Evolutionary conservation across 495 filamentous ascomycete species (phyloP), one percentile per base, ranked within the genome.

Genomic region (Penicillium silybi): DNA sequence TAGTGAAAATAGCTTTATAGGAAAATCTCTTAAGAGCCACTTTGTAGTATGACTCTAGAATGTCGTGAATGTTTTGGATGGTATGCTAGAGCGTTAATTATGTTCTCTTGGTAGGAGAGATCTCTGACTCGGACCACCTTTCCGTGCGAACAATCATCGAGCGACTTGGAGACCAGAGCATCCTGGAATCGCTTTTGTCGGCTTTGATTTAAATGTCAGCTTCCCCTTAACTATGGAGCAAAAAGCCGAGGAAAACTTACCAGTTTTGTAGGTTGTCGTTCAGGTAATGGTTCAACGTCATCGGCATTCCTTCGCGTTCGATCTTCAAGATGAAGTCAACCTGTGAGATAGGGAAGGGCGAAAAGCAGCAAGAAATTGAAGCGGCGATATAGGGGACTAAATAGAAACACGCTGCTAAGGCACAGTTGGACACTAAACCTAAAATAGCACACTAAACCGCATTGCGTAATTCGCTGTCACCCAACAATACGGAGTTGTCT

Each of bases 21-120:
- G 71, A 6, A 44, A 86, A 84, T 1, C 77, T 67, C 48, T 78
- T 79, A 17, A 56, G 64, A 0, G 80, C 73, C 0, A 86, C 79
- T 39, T 79, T 77, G 67, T 87, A 86, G 59, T 87, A 87, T 2
- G 75, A 66, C 41, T 75, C 47, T 1, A 86, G 62, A 15, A 78
- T 75, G 50, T 86, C 79, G 41, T 85, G 80, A 6, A 87, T 72
- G 0, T 81, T 72, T 41, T 76, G 65, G 7, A 73, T 55, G 3
- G 68, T 67, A n/a, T 79, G 66, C 0, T 78, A 63, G n/a, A 0
- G 50, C 46, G 48, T 83, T 86, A 52, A 61, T 70, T 59, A 75
- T 76, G 22, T 62, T 29, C 5, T 58, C 5, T 1, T 40, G 40
- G 11, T 44, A 7, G n/a, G 1, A 27, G 16, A 69, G 5, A 15